These are phyloP conservation scores for Ulota crispa DNA, from an alignment of 225 moss, liverwort and hornwort species.

Conservation along the genomic window DNA sequence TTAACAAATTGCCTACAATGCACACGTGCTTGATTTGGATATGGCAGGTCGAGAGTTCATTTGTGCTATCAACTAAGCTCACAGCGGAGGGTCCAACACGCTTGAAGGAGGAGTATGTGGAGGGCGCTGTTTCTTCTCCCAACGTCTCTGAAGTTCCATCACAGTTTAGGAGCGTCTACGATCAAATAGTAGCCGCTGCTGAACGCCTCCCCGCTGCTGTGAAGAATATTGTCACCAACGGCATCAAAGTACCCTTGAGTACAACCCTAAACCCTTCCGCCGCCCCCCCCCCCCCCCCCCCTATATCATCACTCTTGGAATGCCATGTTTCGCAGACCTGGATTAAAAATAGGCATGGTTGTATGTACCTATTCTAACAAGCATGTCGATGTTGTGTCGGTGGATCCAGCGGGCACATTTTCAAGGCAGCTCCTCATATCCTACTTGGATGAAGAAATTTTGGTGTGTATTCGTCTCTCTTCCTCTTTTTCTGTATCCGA, in stretches of 20 bases:
- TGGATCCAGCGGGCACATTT: constrained; percentile 58
- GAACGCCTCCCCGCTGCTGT: constrained; percentile 61
- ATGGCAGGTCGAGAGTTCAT: constrained; percentile 66
- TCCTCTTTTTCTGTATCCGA: not conserved
- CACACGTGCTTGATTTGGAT: constrained; percentile 9
- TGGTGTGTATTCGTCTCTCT: constrained; percentile 47
- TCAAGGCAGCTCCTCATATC: constrained; percentile 82
- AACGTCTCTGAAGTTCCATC: constrained; percentile 62
- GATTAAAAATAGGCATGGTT: not conserved
- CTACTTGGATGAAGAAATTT: constrained; percentile 80
- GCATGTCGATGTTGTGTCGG: constrained; percentile 19
- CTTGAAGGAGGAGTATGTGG: constrained; percentile 88
- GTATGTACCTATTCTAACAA: constrained; percentile 5
- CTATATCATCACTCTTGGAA: not conserved
- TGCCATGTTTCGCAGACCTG: not conserved
- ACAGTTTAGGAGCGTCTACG: constrained; percentile 64
- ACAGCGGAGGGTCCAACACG: constrained; percentile 68
- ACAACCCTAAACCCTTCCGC: constrained; percentile 20
- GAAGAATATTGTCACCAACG: constrained; percentile 54
- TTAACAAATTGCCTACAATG: not conserved
- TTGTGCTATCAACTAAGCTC: constrained; percentile 68
- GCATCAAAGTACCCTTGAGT: constrained; percentile 79
- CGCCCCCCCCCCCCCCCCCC: no score
- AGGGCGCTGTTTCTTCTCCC: constrained; percentile 64
- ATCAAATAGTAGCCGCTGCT: constrained; percentile 55